Evolutionary conservation across 139 green algal species (phyloP).

Genomic region (Trebouxia sp.): DNA sequence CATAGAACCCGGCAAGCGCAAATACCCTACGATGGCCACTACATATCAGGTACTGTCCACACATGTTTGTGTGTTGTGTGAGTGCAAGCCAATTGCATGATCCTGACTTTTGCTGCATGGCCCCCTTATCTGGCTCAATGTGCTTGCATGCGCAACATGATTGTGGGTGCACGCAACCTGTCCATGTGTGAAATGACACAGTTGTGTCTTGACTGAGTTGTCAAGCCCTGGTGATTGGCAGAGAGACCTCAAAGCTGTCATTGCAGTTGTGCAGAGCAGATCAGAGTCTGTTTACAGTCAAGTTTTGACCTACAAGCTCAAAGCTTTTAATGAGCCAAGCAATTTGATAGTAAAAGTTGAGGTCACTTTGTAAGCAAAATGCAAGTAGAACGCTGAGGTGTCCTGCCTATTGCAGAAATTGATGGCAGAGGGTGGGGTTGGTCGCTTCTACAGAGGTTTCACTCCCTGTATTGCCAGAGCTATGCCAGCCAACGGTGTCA

Average conservation of each 20-base stretch:
- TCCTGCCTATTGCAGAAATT: constrained; percentile 71
- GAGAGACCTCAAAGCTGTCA: too few relatives aligned
- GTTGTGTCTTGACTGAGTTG: too few relatives aligned
- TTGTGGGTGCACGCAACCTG: too few relatives aligned
- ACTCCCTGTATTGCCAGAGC: constrained; percentile 89
- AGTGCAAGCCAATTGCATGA: neutral
- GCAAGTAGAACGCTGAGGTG: too few relatives aligned
- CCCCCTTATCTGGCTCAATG: too few relatives aligned
- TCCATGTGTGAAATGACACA: too few relatives aligned
- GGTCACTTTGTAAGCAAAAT: too few relatives aligned
- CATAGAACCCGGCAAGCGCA: constrained; percentile 67
- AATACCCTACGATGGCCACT: constrained; percentile 67
- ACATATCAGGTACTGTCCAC: constrained; percentile 42
- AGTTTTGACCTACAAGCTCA: neutral
- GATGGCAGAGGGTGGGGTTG: constrained; percentile 79
- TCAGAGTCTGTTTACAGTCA: neutral
- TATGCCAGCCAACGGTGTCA: constrained; percentile 86
- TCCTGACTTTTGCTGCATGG: too few relatives aligned
- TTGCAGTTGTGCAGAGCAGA: too few relatives aligned
- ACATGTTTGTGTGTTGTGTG: neutral
- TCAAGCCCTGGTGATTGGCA: too few relatives aligned
- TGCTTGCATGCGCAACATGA: too few relatives aligned
- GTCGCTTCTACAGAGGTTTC: constrained; percentile 91
- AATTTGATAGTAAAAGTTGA: too few relatives aligned
- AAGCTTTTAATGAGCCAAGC: neutral